Evolutionary conservation across 805 yeast genomes (phyloP).

Genomic region (Teunomyces tritomae): DNA sequence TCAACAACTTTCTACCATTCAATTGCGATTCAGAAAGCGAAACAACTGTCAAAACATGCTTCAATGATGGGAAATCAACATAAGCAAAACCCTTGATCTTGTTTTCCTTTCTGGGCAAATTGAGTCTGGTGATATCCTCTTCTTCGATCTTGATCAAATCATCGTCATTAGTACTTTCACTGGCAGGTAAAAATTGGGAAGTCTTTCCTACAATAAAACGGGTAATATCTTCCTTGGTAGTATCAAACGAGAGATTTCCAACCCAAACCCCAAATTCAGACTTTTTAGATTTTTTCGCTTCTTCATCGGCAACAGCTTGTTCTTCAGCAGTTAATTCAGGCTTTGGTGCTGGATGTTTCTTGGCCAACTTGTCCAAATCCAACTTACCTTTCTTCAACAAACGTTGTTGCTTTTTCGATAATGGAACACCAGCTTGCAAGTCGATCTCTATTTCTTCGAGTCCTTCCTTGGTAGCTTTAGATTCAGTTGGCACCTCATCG

Average conservation of each 20-base stretch:
- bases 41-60: constrained; percentile 61
- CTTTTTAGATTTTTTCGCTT: constrained; percentile 32
- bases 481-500: constrained; percentile 6
- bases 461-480: constrained; percentile 46
- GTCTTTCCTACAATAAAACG: constrained; percentile 66
- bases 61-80: constrained; percentile 66
- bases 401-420: constrained; percentile 82
- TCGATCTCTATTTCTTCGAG: constrained; percentile 67
- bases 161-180: constrained; percentile 21
- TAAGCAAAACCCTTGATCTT: constrained; percentile 88
- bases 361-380: constrained; percentile 53
- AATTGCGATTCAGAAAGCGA: constrained; percentile 67
- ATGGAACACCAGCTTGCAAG: constrained; percentile 68
- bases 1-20: constrained; percentile 82
- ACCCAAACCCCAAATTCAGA: constrained; percentile 85
- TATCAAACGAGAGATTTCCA: constrained; percentile 86
- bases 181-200: constrained; percentile 18
- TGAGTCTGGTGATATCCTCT: constrained; percentile 67
- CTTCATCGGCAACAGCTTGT: constrained; percentile 26
- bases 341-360: constrained; percentile 36
- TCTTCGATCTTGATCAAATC: constrained; percentile 41
- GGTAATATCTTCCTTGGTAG: constrained; percentile 69
- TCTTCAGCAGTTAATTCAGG: constrained; percentile 34
- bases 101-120: constrained; percentile 72
- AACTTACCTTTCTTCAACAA: constrained; percentile 70